A percentile compares a stretch with the other conserved stretches of the same genome.
Evolutionary conservation across 345 rosid genomes (phyloP).

Genomic region (Sisymbrium irio): DNA sequence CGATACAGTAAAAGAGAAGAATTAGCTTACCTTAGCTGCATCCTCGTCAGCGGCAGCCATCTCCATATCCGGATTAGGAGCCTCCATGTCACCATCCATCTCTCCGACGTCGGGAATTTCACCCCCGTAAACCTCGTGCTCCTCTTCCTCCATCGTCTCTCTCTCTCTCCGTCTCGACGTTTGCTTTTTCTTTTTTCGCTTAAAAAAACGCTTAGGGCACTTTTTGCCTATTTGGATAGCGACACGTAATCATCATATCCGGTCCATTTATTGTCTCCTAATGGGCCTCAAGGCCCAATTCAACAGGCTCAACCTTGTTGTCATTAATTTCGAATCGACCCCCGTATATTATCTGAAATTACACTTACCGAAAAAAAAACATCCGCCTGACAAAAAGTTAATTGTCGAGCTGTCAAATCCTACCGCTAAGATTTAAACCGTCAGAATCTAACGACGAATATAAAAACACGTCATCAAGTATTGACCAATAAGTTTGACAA

Average conservation of each 20-base stretch:
- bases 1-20: neutral
- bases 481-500: conserved; percentile 29
- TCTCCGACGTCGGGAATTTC: conserved; percentile 86
- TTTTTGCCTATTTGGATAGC: conserved; percentile 13
- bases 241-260: conserved; percentile 14
- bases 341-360: neutral
- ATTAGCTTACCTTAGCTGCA: conserved; percentile 59
- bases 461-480: conserved; percentile 10
- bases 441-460: neutral
- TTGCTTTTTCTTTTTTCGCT: neutral
- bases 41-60: conserved; percentile 79
- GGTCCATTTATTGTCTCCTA: neutral
- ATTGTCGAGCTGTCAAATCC: conserved; percentile 17
- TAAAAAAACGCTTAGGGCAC: conserved; percentile 17
- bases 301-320: neutral
- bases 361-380: neutral
- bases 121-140: conserved; percentile 95
- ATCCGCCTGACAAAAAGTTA: conserved; percentile 26
- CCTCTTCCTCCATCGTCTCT: conserved; percentile 76
- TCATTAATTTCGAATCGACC: neutral
- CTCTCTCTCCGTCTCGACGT: conserved; percentile 31
- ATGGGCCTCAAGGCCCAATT: conserved; percentile 10
- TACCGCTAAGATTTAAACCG: conserved; percentile 2
- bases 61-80: conserved; percentile 59
- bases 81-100: conserved; percentile 75